These are phyloP conservation scores for Somion occarium DNA, from an alignment of 1,284 basidiomycete species.

Conservation along the genomic window DNA sequence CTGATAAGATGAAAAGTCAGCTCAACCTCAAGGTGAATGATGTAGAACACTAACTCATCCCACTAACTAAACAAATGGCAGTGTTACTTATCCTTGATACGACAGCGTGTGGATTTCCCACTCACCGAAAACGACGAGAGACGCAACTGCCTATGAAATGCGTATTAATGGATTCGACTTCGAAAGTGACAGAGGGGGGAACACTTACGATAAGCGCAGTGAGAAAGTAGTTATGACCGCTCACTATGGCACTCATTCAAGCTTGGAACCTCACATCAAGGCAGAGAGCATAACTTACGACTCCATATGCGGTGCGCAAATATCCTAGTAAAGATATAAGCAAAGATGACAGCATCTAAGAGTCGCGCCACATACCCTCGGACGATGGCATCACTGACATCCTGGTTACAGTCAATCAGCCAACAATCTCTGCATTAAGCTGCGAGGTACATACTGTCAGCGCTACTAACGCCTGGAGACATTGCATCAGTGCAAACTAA, in stretches of 20 bases:
- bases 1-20: constrained; percentile 1
- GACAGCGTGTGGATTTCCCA: background rate
- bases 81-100: background rate
- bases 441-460: background rate
- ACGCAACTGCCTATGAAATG: constrained; percentile 15
- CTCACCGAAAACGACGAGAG: constrained; percentile 16
- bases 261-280: background rate
- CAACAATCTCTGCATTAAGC: too few relatives aligned
- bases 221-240: constrained; percentile 13
- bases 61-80: background rate
- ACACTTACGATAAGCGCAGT: constrained; percentile 14
- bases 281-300: constrained; percentile 8
- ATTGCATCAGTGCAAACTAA: background rate
- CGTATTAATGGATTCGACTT: too few relatives aligned
- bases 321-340: constrained; percentile 9
- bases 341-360: background rate
- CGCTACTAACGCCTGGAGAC: background rate
- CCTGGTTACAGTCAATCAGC: constrained; percentile 4
- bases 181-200: too few relatives aligned
- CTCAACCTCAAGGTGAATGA: background rate
- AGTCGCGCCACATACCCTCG: constrained; percentile 9
- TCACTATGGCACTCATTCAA: constrained; percentile 14
- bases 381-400: constrained; percentile 15
- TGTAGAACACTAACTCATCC: constrained; percentile 7
- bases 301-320: constrained; percentile 18